Evolutionary conservation across 2,329 filamentous ascomycete species (phyloP).

Genomic region (Knufia petricola): DNA sequence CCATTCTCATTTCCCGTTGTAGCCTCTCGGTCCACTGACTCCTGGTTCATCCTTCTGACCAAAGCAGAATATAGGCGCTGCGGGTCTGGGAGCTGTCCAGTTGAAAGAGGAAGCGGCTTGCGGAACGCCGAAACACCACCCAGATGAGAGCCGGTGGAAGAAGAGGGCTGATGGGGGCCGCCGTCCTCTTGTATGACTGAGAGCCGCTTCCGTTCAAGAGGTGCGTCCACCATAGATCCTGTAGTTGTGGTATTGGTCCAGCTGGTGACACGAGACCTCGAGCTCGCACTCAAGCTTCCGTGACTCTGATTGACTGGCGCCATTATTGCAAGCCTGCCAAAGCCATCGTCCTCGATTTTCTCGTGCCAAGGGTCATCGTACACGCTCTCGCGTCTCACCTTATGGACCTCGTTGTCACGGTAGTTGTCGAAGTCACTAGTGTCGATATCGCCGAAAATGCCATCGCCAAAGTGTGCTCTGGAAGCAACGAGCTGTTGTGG

Average conservation of each 20-base stretch:
- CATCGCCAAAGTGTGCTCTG: constrained; percentile 21
- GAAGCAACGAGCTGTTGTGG: constrained; percentile 23
- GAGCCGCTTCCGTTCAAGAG: constrained; percentile 29
- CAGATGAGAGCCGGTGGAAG: constrained; percentile 23
- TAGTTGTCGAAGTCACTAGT: constrained; percentile 15
- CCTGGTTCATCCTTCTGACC: constrained; percentile 32
- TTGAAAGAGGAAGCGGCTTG: constrained; percentile 22
- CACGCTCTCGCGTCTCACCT: constrained; percentile 7
- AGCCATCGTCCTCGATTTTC: constrained; percentile 11
- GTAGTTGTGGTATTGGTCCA: constrained; percentile 38
- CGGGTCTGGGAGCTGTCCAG: constrained; percentile 26
- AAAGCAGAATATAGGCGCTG: constrained; percentile 36
- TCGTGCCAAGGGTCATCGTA: constrained; percentile 11
- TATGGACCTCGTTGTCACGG: constrained; percentile 5
- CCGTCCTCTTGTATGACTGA: constrained; percentile 37
- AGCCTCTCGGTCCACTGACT: constrained; percentile 22
- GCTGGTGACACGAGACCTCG: constrained; percentile 37
- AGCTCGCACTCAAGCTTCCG: constrained; percentile 19
- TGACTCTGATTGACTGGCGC: constrained; percentile 13
- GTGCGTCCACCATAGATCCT: constrained; percentile 30
- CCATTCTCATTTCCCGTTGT: constrained; percentile 12
- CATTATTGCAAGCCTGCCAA: constrained; percentile 13
- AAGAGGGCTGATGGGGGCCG: constrained; percentile 25
- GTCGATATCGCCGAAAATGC: constrained; percentile 2
- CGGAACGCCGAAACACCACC: constrained; percentile 25